Evolutionary conservation across 352 stramenopile species (phyloP), one percentile per base, ranked within the genome.

Genomic region (Phytophthora chlamydospora): DNA sequence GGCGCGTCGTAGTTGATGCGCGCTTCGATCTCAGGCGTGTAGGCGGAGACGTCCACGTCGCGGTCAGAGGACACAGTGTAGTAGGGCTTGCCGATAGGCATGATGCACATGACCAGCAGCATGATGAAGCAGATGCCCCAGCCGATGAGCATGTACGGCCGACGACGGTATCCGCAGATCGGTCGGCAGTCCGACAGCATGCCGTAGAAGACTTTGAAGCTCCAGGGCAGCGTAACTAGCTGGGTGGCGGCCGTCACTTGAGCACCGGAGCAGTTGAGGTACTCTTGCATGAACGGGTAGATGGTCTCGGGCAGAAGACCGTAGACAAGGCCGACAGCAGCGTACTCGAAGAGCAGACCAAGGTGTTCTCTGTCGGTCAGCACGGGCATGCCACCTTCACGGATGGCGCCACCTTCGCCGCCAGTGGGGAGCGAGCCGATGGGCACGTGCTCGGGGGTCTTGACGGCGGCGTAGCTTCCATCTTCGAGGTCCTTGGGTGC

Each of bases 181-280:
- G 85, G 87, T 19, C 85, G 73, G 42, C 83, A 94, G 64, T 94
- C 87, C 8, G 73, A 73, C 9, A 73, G 33, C 13, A 58, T 55
- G 13, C 58, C 21, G 21, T 24, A 24, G 21, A 24, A 24, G 21
- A 24, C 21, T 3, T 24, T 24, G 21, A 24, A 24, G 6, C 55
- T 78, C 81, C 82, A 94, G 5, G 78, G 80, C 9, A 91, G 57
- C 42, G 75, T 72, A 0, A 91, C 62, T 13, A 91, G 42, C 3
- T 58, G 60, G 2, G 13, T 16, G 2, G 76, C 76, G 34, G 68
- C 49, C 0, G 59, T 62, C 16, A 71, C 55, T 36, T 68, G 44
- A 2, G 65, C 57, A 11, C 72, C 72, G 3, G 52, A 61, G 0
- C 21, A 32, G 35, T 80, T 77, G 2, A 88, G 60, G 43, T 83